Percentiles rank a stretch among this genome's conserved stretches.
Evolutionary conservation across 2,329 filamentous ascomycete species (phyloP).

Genomic region (Exophiala bonariae): DNA sequence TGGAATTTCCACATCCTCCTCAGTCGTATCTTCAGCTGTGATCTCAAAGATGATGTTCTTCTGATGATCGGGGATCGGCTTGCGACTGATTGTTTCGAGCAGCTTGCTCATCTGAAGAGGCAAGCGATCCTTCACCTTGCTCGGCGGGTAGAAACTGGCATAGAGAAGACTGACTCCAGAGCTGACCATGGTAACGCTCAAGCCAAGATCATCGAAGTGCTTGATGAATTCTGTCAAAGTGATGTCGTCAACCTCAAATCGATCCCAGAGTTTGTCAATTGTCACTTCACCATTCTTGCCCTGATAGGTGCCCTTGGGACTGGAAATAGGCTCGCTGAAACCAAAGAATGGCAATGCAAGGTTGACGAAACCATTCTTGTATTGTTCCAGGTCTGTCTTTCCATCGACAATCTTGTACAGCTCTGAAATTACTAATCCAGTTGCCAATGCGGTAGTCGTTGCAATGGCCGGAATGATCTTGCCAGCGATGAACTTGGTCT

Average conservation of each 20-base stretch:
- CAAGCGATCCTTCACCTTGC: slow-evolving; percentile 79
- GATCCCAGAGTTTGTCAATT: slow-evolving; percentile 97
- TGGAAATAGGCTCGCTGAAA: slow-evolving; percentile 94
- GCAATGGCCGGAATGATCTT: slow-evolving; percentile 99
- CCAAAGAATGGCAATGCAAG: slow-evolving; percentile 95
- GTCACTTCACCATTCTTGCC: slow-evolving; percentile 75
- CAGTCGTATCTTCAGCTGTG: slow-evolving; percentile 82
- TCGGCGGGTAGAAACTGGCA: slow-evolving; percentile 84
- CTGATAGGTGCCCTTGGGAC: slow-evolving; percentile 87
- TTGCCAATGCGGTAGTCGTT: slow-evolving; percentile 93
- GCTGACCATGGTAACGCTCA: slow-evolving; percentile 88
- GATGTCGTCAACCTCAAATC: slow-evolving; percentile 81
- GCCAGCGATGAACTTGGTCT: slow-evolving; percentile 99
- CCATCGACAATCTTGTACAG: slow-evolving; percentile 96
- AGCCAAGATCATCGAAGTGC: slow-evolving; percentile 75
- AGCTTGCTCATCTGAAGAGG: slow-evolving; percentile 83
- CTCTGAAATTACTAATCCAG: slow-evolving; percentile 87
- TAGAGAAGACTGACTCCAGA: slow-evolving; percentile 96
- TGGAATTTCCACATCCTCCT: slow-evolving; percentile 94
- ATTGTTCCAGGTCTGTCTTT: slow-evolving; percentile 95
- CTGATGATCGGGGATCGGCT: slow-evolving; percentile 84
- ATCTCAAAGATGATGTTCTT: slow-evolving; percentile 97
- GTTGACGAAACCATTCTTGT: slow-evolving; percentile 99
- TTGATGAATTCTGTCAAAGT: slow-evolving; percentile 81
- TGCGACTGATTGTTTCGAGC: slow-evolving; percentile 86